Evolutionary conservation across 1,284 basidiomycete genomes (phyloP).

Genomic region (Coriolopsis trogii): DNA sequence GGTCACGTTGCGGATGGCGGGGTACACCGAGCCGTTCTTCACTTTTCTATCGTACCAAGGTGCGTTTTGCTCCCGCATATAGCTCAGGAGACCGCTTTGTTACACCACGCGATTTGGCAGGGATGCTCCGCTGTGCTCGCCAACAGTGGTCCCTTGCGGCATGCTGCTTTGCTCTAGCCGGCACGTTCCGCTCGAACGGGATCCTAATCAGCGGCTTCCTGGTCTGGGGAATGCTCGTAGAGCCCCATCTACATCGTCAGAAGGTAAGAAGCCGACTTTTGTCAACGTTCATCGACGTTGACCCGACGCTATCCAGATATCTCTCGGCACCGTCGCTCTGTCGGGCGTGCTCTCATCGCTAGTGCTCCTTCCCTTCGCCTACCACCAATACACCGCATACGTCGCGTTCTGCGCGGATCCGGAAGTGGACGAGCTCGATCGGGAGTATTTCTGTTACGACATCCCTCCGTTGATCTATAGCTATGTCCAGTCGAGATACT

Average conservation of each 20-base stretch:
- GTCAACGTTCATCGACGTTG: neutral
- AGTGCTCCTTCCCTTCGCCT: conserved; percentile 64
- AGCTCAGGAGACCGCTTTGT: neutral
- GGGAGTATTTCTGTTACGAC: conserved; percentile 79
- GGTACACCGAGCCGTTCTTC: conserved; percentile 88
- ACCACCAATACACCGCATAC: conserved; percentile 73
- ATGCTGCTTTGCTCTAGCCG: conserved; percentile 66
- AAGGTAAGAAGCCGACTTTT: conserved; percentile 34
- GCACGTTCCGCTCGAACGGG: conserved; percentile 82
- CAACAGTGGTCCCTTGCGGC: conserved; percentile 57
- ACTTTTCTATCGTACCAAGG: conserved; percentile 80
- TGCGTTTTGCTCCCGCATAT: conserved; percentile 27
- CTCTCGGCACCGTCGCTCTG: conserved; percentile 32
- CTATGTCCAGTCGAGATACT: conserved; percentile 87
- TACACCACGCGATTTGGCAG: conserved; percentile 33
- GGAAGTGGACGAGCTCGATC: conserved; percentile 6
- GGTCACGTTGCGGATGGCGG: conserved; percentile 66
- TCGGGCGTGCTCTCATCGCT: conserved; percentile 47
- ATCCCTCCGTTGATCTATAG: conserved; percentile 75
- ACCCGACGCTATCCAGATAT: conserved; percentile 34
- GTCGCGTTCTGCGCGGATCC: conserved; percentile 1
- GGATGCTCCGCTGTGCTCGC: conserved; percentile 62
- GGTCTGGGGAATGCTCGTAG: conserved; percentile 66
- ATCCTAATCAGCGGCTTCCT: conserved; percentile 77
- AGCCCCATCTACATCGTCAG: conserved; percentile 46